Conservation (phyloP, 352 stramenopile species). For the Pythium monospermum region DNA sequence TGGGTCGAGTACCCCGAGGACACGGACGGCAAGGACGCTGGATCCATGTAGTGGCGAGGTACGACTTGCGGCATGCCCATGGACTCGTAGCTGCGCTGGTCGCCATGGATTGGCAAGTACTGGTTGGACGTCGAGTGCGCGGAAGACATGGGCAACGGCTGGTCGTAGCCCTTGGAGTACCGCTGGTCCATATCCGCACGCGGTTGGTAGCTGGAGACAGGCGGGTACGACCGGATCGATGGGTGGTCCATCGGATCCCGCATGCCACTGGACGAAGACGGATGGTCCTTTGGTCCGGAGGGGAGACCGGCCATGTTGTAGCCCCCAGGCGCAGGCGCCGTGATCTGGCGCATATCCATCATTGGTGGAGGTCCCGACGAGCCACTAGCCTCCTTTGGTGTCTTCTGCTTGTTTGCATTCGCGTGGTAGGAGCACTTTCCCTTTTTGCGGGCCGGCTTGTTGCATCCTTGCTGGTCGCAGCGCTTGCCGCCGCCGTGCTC, state of each 20-base stretch:
- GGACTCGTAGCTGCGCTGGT: constrained; percentile 72
- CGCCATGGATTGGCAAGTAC: constrained; percentile 69
- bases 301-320: constrained; percentile 24
- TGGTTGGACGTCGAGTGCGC: constrained; percentile 25
- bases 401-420: constrained; percentile 68
- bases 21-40: constrained; percentile 33
- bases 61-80: constrained; percentile 41
- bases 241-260: constrained; percentile 39
- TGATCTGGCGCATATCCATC: constrained; percentile 84
- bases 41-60: constrained; percentile 63
- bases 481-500: constrained; percentile 83
- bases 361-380: constrained; percentile 36
- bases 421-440: constrained; percentile 86
- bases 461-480: constrained; percentile 70
- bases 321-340: constrained; percentile 43
- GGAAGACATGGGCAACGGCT: constrained; percentile 14
- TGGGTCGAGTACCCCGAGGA: constrained; percentile 47
- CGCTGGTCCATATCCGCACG: constrained; percentile 68
- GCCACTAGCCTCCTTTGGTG: constrained; percentile 34
- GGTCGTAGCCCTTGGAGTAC: constrained; percentile 66
- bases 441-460: constrained; percentile 80
- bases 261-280: constrained; percentile 26
- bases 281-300: constrained; percentile 38
- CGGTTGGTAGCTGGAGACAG: constrained; percentile 39
- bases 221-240: constrained; percentile 25